Evolutionary conservation across 2,329 filamentous ascomycete genomes (phyloP), one percentile per base, ranked within the genome.

Genomic region (Westerdykella sp.): DNA sequence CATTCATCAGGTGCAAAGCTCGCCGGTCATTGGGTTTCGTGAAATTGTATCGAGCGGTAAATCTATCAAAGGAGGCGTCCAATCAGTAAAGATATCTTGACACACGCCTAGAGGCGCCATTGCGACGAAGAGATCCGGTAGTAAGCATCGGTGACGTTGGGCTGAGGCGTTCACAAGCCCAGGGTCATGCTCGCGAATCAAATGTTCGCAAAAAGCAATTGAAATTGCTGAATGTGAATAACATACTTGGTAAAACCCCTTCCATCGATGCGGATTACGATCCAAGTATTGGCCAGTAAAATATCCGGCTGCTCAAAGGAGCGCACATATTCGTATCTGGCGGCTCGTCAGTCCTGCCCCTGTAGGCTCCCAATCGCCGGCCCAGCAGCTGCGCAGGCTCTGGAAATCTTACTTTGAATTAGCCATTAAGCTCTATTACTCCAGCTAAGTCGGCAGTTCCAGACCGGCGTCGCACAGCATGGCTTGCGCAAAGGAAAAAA

Each of bases 1-100:
- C 81, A 60, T 98, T 98, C 91, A 98, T 97, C 53, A 98, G 81
- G 65, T 94, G 80, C 11, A 97, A 72, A 0, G 90, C 93, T 51
- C 87, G 79, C 34, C 77, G 76, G 67, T 98, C 93, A 68, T 97
- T 98, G 32, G 93, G 93, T 69, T 97, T 98, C 56, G 82, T 76
- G 60, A 97, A 97, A 16, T 72, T 72, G 69, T 97, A 93, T 66
- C 85, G 87, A 49, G 80, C 76, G 48, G 87, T 90, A 55, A 96
- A 81, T 60, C 87, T 94, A 49, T 28, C 25, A 15, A 40, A 14
- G 35, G 12, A 38, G 16, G 36, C 36, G 21, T 22, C 13, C 36
- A 25, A 25, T 38, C 36, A 38, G 36, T 21, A 25, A 21, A 22
- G 14, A 15, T 6, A 16, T 5, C 15, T 21, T 38, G 9, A 12